Evolutionary conservation across 139 green algal genomes (phyloP), one percentile per base, ranked within the genome.

Genomic region (Auxenochlorella pyrenoidosa): DNA sequence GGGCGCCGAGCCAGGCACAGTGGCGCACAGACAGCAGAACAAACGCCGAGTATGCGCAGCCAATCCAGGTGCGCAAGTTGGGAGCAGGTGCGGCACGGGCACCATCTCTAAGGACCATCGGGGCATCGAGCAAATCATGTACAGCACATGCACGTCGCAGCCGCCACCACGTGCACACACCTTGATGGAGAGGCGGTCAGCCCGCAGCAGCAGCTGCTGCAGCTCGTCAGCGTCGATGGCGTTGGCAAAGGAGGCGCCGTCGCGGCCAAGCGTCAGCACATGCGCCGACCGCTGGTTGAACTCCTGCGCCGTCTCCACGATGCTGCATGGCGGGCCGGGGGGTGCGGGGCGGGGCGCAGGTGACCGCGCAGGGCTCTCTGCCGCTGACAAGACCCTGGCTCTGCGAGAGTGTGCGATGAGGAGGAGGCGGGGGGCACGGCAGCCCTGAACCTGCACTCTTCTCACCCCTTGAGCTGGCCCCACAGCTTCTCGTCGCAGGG

Each of bases 181-280:
- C 80, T 59, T 41, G 38, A 85, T 66, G 15, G 59, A 59, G 28
- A 85, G 63, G 13, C 80, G 28, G 24, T 85, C 80, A 0, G 63
- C 63, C 26, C 10, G 51, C 18, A 44, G 16, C 75, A 95, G 90
- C 86, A 95, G 66, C 82, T 85, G 77, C 24, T 90, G 80, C 89
- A 95, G 73, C 71, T 83, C 85, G 24, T n/a, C 70, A 0, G 60
- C 86, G 26, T 89, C 38, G n/a, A 90, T 66, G 36, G 66, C 19
- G 32, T 66, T 38, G 5, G 83, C 82, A 44, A 26, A 70, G 3
- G 32, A 38, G 40, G 21, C 36, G 59, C 79, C 60, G 34, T 82
- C 51, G 32, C 76, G 47, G 26, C 41, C 78, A 8, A 91, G 30
- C 5, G 44, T 43, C 65, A 83, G 72, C 51, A 75, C 58, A 26